These are phyloP conservation scores for Fusarium tjaetaba DNA, from an alignment of 2,329 filamentous ascomycete species.

Conservation along the genomic window DNA sequence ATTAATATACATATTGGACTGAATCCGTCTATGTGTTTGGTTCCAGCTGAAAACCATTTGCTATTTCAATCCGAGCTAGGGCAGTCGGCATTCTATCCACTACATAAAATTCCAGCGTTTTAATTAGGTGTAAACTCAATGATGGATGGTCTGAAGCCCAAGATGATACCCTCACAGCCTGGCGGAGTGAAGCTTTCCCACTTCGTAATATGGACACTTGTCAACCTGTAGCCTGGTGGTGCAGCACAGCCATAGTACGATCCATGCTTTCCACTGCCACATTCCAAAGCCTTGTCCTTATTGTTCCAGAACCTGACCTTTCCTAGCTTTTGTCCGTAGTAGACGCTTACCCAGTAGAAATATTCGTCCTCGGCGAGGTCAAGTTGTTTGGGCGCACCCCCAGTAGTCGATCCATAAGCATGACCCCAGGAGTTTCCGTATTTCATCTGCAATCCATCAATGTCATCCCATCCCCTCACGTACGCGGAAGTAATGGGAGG, in stretches of 20 bases:
- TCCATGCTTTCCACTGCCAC: neutral
- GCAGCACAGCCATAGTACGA: neutral
- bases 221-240: neutral
- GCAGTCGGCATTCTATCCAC: fast-evolving
- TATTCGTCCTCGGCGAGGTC: neutral
- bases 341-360: neutral
- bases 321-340: neutral
- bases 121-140: neutral
- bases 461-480: neutral
- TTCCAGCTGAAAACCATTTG: neutral
- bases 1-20: too few relatives aligned
- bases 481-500: neutral
- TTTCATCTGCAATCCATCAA: neutral
- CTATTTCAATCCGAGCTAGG: neutral
- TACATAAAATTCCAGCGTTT: fast-evolving
- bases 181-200: neutral
- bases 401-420: neutral
- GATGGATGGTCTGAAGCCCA: neutral
- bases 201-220: neutral
- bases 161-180: neutral
- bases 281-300: neutral
- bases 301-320: neutral
- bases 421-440: neutral
- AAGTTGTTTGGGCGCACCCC: neutral
- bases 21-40: neutral